Evolutionary conservation across 2,329 filamentous ascomycete genomes (phyloP), one percentile per base, ranked within the genome.

Genomic region (Ascomycota sp.): DNA sequence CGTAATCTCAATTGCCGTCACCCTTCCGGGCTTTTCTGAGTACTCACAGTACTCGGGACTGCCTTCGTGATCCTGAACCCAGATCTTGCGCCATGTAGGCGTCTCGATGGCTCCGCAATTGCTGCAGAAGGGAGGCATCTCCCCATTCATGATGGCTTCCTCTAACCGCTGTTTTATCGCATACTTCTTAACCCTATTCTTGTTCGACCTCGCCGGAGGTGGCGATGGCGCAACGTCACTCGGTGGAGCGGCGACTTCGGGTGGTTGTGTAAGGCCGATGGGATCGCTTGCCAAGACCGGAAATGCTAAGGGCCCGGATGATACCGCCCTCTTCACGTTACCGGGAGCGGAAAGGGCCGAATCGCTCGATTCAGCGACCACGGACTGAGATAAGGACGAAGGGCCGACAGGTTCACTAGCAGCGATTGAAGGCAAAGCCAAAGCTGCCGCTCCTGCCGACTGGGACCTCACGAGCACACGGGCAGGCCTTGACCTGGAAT

Each of bases 81-180:
- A 94, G 9, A 89, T 81, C 44, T 86, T 89, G 35, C 89, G 74
- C 89, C 89, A 98, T 0, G 86, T 94, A 0, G 86, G 81, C 1
- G 89, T 98, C 43, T 95, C 80, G 33, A 98, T 92, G 6, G 83
- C 79, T 5, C 89, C 89, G 43, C 89, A 98, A 43, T 95, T 93
- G 37, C 69, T 69, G 49, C 89, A 98, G 44, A 75, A 95, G 1
- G 77, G 75, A 1, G 89, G 89, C 61, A 85, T 76, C 38, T 83
- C 69, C 5, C 89, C 89, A 32, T 71, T 70, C n/a, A 64, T 63
- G 31, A 95, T 73, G 0, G 70, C 71, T 24, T 58, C 56, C 38
- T 74, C 63, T 2, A 75, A 45, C 25, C 63, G 63, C 36, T 71
- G 63, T 42, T 61, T 64, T 38, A 71, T 70, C 3, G 65, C 56